phyloP scores from a whole-genome alignment of 2,329 filamentous ascomycete genomes.

The Colletotrichum lindemuthianum region DNA sequence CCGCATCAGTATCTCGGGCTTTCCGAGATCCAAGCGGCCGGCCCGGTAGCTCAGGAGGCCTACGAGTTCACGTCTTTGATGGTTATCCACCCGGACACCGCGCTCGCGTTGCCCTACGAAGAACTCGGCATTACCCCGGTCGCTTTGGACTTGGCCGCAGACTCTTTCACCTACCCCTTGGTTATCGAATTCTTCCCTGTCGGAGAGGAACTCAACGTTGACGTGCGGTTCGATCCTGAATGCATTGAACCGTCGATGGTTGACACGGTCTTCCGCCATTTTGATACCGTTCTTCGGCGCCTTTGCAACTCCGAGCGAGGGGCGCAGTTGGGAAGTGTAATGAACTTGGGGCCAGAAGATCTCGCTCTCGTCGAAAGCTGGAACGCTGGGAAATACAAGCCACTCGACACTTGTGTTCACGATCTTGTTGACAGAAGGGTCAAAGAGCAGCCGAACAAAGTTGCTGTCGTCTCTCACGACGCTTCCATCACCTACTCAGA shows the following conservation, averaged over 20 bases:
- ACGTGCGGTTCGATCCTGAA: conserved; percentile 14
- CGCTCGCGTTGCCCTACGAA: conserved; percentile 7
- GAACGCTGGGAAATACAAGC: conserved; percentile 4
- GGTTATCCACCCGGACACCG: conserved; percentile 41
- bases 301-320: conserved; percentile 4
- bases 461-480: conserved; percentile 11
- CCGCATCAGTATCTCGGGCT: conserved; percentile 39
- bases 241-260: conserved; percentile 7
- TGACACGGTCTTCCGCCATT: conserved; percentile 3
- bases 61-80: conserved; percentile 43
- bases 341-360: conserved; percentile 1
- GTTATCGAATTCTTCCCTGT: conserved; percentile 16
- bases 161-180: conserved; percentile 15
- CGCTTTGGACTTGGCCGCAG: background rate
- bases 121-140: conserved; percentile 10
- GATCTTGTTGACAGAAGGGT: conserved; percentile 12
- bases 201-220: conserved; percentile 2
- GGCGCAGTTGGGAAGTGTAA: background rate
- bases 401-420: conserved; percentile 10
- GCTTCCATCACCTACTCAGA: conserved; percentile 3
- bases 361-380: background rate
- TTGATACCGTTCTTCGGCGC: conserved; percentile 5
- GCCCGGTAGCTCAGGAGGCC: conserved; percentile 31
- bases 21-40: conserved; percentile 32
- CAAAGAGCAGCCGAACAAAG: background rate